A percentile compares a stretch with the other conserved stretches of the same genome.
phyloP scores from a whole-genome alignment of 257 asterid genomes.

The Phtheirospermum japonicum region DNA sequence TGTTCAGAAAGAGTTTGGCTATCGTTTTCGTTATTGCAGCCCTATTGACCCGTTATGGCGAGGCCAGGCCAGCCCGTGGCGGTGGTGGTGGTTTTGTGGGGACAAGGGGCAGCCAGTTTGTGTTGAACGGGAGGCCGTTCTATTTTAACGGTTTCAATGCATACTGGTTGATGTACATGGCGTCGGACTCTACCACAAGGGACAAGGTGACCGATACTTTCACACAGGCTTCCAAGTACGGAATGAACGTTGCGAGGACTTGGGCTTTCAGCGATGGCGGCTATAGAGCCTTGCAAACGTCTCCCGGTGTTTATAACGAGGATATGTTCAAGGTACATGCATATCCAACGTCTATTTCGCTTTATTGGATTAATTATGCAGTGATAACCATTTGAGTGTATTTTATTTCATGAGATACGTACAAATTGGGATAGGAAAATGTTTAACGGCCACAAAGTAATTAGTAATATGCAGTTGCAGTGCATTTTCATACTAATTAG shows the following conservation, averaged over 20 bases:
- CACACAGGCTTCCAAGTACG: conserved; percentile 11
- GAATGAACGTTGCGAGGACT: conserved; percentile 17
- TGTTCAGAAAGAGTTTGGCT: not conserved
- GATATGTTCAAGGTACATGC: conserved; percentile 21
- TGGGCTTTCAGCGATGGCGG: conserved; percentile 24
- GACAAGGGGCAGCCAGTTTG: conserved; percentile 11
- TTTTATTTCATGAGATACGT: no score
- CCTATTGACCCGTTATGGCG: not conserved
- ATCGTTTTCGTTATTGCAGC: not conserved
- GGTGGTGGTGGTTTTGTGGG: not conserved
- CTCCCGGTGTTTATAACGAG: not conserved
- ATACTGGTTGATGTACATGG: conserved; percentile 9
- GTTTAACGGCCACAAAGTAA: no score
- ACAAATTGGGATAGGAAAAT: no score
- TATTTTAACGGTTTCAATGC: conserved; percentile 6
- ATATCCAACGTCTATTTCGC: not conserved
- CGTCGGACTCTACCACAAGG: not conserved
- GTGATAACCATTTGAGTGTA: no score
- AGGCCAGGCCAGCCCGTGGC: not conserved
- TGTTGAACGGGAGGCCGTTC: not conserved
- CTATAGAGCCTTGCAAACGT: conserved; percentile 7
- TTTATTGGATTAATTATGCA: no score
- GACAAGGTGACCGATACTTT: conserved; percentile 4
- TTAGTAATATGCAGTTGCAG: no score
- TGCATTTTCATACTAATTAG: no score